Percentiles rank a stretch among this genome's conserved stretches.
phyloP scores from a whole-genome alignment of 2,329 filamentous ascomycete genomes.

The Penicillium aurantiogriseum region DNA sequence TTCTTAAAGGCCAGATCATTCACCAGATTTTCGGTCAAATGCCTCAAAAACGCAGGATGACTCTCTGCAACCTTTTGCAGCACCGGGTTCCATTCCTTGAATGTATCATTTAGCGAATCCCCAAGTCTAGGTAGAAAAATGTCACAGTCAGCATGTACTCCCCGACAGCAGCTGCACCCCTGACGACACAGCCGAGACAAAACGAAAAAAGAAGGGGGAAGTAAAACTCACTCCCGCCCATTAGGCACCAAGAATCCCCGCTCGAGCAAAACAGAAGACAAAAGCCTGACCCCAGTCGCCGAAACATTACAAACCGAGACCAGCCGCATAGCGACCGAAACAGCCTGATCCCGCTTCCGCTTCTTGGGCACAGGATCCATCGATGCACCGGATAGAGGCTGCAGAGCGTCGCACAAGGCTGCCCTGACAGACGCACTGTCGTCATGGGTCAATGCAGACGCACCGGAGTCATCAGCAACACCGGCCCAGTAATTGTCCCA shows the following conservation, averaged over 20 bases:
- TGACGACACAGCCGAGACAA: neutral
- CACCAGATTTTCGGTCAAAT: slow-evolving; percentile 42
- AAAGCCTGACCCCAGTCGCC: slow-evolving; percentile 14
- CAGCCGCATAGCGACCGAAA: slow-evolving; percentile 25
- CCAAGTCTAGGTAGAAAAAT: slow-evolving; percentile 22
- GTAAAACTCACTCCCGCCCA: slow-evolving; percentile 29
- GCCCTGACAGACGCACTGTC: slow-evolving; percentile 18
- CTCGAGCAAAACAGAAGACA: slow-evolving; percentile 31
- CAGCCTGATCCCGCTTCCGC: slow-evolving; percentile 27
- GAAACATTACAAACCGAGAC: slow-evolving; percentile 29
- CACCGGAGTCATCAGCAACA: slow-evolving; percentile 36
- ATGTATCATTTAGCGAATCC: slow-evolving; percentile 27
- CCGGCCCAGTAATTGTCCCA: slow-evolving; percentile 82
- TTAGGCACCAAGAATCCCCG: slow-evolving; percentile 26
- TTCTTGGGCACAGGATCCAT: slow-evolving; percentile 29
- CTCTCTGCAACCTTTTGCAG: slow-evolving; percentile 37
- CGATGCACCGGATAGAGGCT: slow-evolving; percentile 12
- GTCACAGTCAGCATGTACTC: slow-evolving; percentile 2
- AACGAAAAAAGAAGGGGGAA: neutral
- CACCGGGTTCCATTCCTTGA: slow-evolving; percentile 39
- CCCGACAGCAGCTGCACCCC: neutral
- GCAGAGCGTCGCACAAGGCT: slow-evolving; percentile 21
- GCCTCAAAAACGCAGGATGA: slow-evolving; percentile 36
- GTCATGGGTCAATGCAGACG: slow-evolving; percentile 7
- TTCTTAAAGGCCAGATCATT: slow-evolving; percentile 32